phyloP scores from a whole-genome alignment of 202 grass and related monocot genomes.

The Cymbopogon flexuosus region DNA sequence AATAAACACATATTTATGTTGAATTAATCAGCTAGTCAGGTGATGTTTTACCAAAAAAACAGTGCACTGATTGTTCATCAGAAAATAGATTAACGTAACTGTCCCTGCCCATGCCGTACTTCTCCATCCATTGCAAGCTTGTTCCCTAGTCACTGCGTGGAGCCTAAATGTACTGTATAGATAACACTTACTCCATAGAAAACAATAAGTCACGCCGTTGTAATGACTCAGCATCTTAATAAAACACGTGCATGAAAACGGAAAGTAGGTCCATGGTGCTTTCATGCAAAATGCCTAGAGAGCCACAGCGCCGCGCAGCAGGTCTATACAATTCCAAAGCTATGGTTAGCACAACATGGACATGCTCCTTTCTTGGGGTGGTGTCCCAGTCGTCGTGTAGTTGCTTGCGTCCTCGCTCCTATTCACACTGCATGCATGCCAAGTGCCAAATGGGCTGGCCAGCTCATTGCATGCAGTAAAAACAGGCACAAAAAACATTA shows the following conservation, averaged over 20 bases:
- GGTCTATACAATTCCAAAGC: background rate
- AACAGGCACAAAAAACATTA: too few species aligned
- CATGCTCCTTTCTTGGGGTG: background rate
- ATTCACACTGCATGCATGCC: background rate
- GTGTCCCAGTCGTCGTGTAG: background rate
- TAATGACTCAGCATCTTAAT: background rate
- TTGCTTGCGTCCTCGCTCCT: background rate
- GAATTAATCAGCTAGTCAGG: background rate
- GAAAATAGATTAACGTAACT: constrained; percentile 17
- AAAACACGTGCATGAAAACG: constrained; percentile 27
- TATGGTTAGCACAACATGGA: background rate
- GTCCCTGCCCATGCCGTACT: background rate
- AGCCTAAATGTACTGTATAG: background rate
- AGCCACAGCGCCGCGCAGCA: background rate
- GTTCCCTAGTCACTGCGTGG: background rate
- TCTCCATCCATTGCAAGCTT: background rate
- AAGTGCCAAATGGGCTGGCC: background rate
- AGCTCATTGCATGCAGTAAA: background rate
- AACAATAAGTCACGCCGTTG: background rate
- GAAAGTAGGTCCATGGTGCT: constrained; percentile 25
- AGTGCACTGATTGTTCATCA: constrained; percentile 14
- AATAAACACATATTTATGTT: background rate
- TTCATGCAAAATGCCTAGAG: constrained; percentile 33
- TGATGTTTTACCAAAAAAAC: background rate
- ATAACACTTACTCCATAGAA: constrained; percentile 3